Evolutionary conservation across 768 basidiomycete species (phyloP).

Genomic region (Albatrellus ellisii): DNA sequence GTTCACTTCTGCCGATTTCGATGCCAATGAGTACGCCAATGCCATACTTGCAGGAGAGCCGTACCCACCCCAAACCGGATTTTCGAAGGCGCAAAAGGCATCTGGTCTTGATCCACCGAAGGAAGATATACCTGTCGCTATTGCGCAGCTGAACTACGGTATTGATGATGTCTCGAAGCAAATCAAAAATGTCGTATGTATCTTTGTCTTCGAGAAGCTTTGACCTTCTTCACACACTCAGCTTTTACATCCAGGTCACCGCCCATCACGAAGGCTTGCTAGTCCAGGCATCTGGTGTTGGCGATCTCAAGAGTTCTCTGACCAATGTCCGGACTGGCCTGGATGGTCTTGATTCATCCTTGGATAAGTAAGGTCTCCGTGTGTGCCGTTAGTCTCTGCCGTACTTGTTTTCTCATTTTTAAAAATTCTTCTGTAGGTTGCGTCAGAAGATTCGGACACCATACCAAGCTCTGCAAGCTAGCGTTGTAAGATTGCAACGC

Average conservation of each 20-base stretch:
- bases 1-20: conserved; percentile 66
- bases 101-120: conserved; percentile 43
- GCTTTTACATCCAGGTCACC: conserved; percentile 42
- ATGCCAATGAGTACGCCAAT: conserved; percentile 85
- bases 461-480: conserved; percentile 56
- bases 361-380: conserved; percentile 61
- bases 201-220: not conserved
- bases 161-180: conserved; percentile 91
- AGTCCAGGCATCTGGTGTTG: conserved; percentile 68
- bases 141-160: conserved; percentile 75
- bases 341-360: conserved; percentile 56
- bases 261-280: conserved; percentile 72
- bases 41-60: conserved; percentile 75
- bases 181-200: conserved; percentile 66
- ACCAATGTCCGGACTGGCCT: conserved; percentile 55
- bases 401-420: not conserved
- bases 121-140: conserved; percentile 82
- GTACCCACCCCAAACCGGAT: conserved; percentile 37
- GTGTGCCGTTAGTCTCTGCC: not conserved
- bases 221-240: not conserved
- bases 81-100: conserved; percentile 19
- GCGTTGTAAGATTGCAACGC: conserved; percentile 63
- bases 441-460: conserved; percentile 79
- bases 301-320: conserved; percentile 58
- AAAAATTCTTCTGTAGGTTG: conserved; percentile 34